phyloP scores from a whole-genome alignment of 768 basidiomycete genomes.

The Calocera cornea region DNA sequence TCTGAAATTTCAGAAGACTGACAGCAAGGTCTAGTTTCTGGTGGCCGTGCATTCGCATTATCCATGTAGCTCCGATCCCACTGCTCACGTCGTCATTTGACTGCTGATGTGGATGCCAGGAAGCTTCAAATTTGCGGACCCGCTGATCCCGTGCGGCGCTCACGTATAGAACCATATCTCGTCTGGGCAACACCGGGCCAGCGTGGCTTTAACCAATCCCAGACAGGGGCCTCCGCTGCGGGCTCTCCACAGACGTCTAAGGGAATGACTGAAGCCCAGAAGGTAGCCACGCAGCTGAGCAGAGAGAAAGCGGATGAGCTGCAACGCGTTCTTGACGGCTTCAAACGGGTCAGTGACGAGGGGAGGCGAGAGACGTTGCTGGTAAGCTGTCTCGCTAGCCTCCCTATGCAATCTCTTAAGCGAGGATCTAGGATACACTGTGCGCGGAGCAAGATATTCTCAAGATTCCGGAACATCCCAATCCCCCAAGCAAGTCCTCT shows the following conservation, averaged over 20 bases:
- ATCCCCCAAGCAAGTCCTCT: constrained; percentile 53
- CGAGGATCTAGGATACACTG: constrained; percentile 15
- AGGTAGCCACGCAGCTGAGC: constrained; percentile 31
- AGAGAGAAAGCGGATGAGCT: constrained; percentile 50
- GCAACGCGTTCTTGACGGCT: constrained; percentile 42
- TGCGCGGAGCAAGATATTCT: constrained; percentile 42
- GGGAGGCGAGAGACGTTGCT: constrained; percentile 54
- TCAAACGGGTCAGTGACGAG: constrained; percentile 72
- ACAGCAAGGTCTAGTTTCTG: constrained; percentile 22
- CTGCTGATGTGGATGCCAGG: constrained; percentile 26
- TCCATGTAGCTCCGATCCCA: constrained; percentile 36
- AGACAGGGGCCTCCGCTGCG: neutral
- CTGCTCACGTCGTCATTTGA: neutral
- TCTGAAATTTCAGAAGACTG: neutral
- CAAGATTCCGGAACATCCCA: constrained; percentile 52
- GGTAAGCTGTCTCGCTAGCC: neutral
- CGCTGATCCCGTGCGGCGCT: constrained; percentile 36
- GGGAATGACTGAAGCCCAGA: constrained; percentile 30
- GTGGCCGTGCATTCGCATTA: constrained; percentile 40
- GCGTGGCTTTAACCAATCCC: constrained; percentile 35
- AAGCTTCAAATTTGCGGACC: constrained; percentile 59
- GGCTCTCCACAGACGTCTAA: constrained; percentile 11
- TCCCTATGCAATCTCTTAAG: neutral
- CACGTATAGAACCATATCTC: constrained; percentile 48
- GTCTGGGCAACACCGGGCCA: constrained; percentile 63